Conservation (phyloP, 1,139 yeast species). For the Debaryomyces robertsiae region DNA sequence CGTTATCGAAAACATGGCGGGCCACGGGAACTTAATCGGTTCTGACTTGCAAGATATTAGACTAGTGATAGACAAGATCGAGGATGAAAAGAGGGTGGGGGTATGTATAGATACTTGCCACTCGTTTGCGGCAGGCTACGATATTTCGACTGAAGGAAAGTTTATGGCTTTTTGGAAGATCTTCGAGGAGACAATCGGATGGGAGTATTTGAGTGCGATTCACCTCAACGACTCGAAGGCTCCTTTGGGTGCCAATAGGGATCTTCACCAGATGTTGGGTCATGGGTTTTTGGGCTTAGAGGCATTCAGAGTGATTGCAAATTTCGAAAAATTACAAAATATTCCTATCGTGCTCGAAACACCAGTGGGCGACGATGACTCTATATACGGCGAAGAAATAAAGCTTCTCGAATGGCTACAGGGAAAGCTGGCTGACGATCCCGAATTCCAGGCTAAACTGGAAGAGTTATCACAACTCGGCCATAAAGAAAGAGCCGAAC, state of each 20-base stretch:
- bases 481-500: slow-evolving; percentile 56
- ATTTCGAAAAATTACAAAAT: slow-evolving; percentile 58
- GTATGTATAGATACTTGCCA: slow-evolving; percentile 97
- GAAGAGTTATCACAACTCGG: slow-evolving; percentile 58
- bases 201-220: slow-evolving; percentile 72
- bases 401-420: slow-evolving; percentile 71
- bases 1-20: slow-evolving; percentile 97
- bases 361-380: slow-evolving; percentile 66
- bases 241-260: slow-evolving; percentile 87
- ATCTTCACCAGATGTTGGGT: slow-evolving; percentile 88
- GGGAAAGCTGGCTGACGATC: slow-evolving; percentile 55
- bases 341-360: slow-evolving; percentile 91
- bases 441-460: slow-evolving; percentile 53
- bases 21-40: slow-evolving; percentile 91
- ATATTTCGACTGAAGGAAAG: slow-evolving; percentile 57
- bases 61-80: slow-evolving; percentile 72
- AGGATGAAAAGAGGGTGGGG: slow-evolving; percentile 80
- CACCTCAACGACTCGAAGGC: slow-evolving; percentile 95
- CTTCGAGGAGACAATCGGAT: slow-evolving; percentile 75
- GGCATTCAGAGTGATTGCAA: slow-evolving; percentile 75
- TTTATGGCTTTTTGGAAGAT: slow-evolving; percentile 70
- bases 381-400: slow-evolving; percentile 78
- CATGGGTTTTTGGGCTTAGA: slow-evolving; percentile 88
- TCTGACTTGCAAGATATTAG: slow-evolving; percentile 74
- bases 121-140: slow-evolving; percentile 95